Base-by-base conservation (phyloP, 2,329 filamentous ascomycete species). In the Pyricularia grisea region DNA sequence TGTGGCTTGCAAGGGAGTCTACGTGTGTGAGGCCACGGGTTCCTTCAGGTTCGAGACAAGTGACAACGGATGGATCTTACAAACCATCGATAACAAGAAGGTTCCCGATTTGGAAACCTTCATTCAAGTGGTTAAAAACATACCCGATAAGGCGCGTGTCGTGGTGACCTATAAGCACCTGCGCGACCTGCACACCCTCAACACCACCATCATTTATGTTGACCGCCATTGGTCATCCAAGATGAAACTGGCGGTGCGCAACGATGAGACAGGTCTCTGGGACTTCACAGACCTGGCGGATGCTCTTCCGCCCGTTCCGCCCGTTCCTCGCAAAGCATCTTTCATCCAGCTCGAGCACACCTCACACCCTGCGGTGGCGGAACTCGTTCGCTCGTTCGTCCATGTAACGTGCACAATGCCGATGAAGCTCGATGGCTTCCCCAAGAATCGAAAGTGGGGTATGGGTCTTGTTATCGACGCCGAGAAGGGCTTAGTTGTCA, bases 401-500 rank as follows among this genome's bases (percentile, higher is more conserved):
- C 91, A 95, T 58, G 91, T 99, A 69, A 90, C 92, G 72, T 97
- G 94, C 74, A 92, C 90, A 28, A 94, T 99, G 90, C 95, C 95
- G 0, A 83, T 99, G 71, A 98, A 98, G 83, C 86, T 99, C 11
- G 95, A 99, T 77, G 95, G 95, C n/a, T 99, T 97, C 77, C 96
- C 95, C 6, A 92, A 95, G 78, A 93, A 95, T 73, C 87, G 93
- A 66, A 95, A 97, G 80, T 95, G 93, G 81, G 95, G 95, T 0
- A 97, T 97, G 84, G 95, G 95, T 58, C 82, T 99, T 55, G 94
- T 99, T n/a, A 92, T 99, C 71, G 95, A 99, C 79, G 95, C 96
- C 0, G 93, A 96, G 71, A 94, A 97, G 81, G 95, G 95, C 23
- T 85, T 99, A 23, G 95, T 99, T 7, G 87, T 98, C 70, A 94